Conservation (phyloP, 2,329 filamentous ascomycete species). For the Mycosphaerella sp. region DNA sequence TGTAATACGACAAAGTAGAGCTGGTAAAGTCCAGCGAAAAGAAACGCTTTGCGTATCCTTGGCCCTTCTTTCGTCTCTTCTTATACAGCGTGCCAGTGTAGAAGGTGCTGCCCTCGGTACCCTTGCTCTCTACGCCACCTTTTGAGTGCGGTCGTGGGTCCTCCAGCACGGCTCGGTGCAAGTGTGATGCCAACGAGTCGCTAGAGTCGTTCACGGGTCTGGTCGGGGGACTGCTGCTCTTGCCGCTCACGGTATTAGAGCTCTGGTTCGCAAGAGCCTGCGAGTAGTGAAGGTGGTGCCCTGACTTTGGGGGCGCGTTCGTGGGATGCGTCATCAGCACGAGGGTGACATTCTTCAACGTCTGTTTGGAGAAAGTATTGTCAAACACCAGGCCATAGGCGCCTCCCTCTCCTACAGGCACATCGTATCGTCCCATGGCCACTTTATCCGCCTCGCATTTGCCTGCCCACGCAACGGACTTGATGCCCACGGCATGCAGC, state of each 20-base stretch:
- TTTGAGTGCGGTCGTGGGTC: conserved; percentile 40
- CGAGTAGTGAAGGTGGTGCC: conserved; percentile 59
- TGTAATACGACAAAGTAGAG: conserved; percentile 92
- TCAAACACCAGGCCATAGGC: conserved; percentile 98
- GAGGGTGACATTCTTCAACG: conserved; percentile 90
- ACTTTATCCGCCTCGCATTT: conserved; percentile 97
- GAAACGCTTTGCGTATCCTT: conserved; percentile 87
- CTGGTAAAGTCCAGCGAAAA: conserved; percentile 95
- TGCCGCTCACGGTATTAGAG: conserved; percentile 33
- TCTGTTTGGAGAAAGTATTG: conserved; percentile 96
- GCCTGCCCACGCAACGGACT: conserved; percentile 70
- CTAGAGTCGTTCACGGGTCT: conserved; percentile 44
- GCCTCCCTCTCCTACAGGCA: conserved; percentile 66
- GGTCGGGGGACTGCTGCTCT: conserved; percentile 37
- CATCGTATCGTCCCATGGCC: conserved; percentile 81
- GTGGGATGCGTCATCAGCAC: conserved; percentile 92
- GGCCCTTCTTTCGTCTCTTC: conserved; percentile 84
- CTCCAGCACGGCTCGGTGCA: conserved; percentile 31
- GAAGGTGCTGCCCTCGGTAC: conserved; percentile 47
- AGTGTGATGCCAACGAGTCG: conserved; percentile 45
- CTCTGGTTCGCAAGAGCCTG: conserved; percentile 49
- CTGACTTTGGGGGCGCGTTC: conserved; percentile 67
- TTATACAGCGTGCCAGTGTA: conserved; percentile 85
- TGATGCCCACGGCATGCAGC: conserved; percentile 56
- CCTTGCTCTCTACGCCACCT: conserved; percentile 28